These are phyloP conservation scores for Dendrobium chrysotoxum DNA, from an alignment of 106 monocot genomes.

Conservation along the genomic window DNA sequence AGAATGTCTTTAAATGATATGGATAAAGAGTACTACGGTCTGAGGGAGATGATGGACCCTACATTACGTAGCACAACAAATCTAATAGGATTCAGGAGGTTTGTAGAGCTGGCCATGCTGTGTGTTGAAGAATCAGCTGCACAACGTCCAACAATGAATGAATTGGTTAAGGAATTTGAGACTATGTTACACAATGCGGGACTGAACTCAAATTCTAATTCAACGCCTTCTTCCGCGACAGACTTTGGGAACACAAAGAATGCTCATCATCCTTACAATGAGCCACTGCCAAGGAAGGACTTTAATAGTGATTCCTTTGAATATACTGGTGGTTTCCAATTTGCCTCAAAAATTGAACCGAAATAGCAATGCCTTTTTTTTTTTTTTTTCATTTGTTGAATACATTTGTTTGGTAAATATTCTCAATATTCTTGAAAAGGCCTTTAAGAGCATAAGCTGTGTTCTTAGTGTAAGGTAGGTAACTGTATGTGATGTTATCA, in stretches of 20 bases:
- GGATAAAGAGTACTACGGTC: constrained; percentile 35
- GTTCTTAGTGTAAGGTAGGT: too few relatives aligned
- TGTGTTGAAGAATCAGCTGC: constrained; percentile 38
- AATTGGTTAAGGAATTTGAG: constrained; percentile 59
- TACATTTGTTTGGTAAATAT: neutral
- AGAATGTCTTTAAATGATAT: constrained; percentile 23
- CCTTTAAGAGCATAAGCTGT: too few relatives aligned
- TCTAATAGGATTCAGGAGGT: constrained; percentile 35
- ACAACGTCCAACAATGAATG: constrained; percentile 54
- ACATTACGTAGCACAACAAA: constrained; percentile 13
- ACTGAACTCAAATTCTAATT: constrained; percentile 20
- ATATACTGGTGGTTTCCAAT: constrained; percentile 22
- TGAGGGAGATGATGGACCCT: constrained; percentile 50
- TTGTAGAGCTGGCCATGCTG: constrained; percentile 44
- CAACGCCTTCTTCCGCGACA: constrained; percentile 31
- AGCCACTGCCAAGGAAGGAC: constrained; percentile 7
- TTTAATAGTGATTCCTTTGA: constrained; percentile 27
- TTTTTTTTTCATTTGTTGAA: neutral
- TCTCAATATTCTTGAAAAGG: neutral
- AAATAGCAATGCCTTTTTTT: constrained; percentile 15
- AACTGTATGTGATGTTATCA: too few relatives aligned
- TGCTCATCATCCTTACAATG: constrained; percentile 26
- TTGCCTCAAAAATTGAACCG: constrained; percentile 25
- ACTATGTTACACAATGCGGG: constrained; percentile 26
- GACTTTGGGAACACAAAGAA: constrained; percentile 20